Percentiles rank a stretch among this genome's conserved stretches.
These are phyloP conservation scores for Lophium mytilinum DNA, from an alignment of 495 filamentous ascomycete genomes.

Conservation along the genomic window DNA sequence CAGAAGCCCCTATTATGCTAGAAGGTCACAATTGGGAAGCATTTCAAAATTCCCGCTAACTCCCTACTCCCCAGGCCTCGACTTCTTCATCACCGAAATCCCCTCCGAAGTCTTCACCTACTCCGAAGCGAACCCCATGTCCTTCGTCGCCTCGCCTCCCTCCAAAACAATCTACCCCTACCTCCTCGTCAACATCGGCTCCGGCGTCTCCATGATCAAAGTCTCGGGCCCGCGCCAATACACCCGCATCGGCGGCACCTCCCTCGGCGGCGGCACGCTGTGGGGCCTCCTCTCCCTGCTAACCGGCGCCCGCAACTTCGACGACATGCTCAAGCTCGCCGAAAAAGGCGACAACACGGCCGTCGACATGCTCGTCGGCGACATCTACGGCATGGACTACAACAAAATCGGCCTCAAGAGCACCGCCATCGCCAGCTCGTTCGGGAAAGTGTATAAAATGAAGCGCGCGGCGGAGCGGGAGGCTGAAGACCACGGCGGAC, in stretches of 20 bases:
- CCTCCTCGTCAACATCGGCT: constrained; percentile 97
- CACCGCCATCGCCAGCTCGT: constrained; percentile 88
- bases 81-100: constrained; percentile 98
- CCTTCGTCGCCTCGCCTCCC: constrained; percentile 58
- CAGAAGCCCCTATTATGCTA: constrained; percentile 1
- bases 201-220: constrained; percentile 96
- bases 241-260: constrained; percentile 87
- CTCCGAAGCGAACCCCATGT: constrained; percentile 77
- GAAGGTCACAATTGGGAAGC: neutral
- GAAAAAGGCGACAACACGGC: constrained; percentile 83
- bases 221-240: constrained; percentile 81
- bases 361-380: constrained; percentile 95
- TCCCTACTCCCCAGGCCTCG: constrained; percentile 52
- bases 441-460: constrained; percentile 90
- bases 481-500: constrained; percentile 66
- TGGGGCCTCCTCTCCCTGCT: constrained; percentile 90
- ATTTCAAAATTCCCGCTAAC: too few relatives aligned
- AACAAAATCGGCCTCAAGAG: constrained; percentile 89
- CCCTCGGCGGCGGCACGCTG: constrained; percentile 87
- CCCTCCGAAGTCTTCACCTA: constrained; percentile 96
- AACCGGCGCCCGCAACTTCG: constrained; percentile 83
- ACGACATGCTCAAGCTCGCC: constrained; percentile 94
- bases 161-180: constrained; percentile 76
- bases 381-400: constrained; percentile 96
- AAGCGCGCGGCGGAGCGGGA: constrained; percentile 66